Evolutionary conservation across 805 yeast genomes (phyloP).

Genomic region (Saccharomyces kudriavzevii): DNA sequence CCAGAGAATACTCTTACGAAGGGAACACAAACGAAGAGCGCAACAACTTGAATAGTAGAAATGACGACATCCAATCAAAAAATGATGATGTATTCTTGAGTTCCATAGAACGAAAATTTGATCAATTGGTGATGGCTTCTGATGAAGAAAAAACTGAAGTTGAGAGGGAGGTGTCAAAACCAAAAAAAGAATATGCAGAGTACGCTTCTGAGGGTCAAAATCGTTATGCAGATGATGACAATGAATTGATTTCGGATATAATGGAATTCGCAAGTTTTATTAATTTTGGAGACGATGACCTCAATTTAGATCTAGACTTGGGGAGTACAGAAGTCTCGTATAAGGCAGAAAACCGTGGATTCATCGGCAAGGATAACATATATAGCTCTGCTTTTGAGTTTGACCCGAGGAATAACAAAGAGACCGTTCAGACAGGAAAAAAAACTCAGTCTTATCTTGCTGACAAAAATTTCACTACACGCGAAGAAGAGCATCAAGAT

Average conservation of each 20-base stretch:
- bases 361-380: background rate
- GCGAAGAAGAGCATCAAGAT: constrained; percentile 6
- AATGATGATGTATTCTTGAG: background rate
- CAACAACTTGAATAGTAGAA: background rate
- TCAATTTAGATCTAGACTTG: constrained; percentile 27
- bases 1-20: background rate
- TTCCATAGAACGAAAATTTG: constrained; percentile 24
- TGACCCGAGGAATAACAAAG: background rate
- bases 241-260: constrained; percentile 34
- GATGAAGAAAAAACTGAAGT: constrained; percentile 8
- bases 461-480: background rate
- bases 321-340: background rate
- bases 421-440: background rate
- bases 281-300: constrained; percentile 38
- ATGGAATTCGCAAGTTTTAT: constrained; percentile 40
- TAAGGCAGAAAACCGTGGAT: background rate
- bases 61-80: background rate
- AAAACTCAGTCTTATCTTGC: background rate
- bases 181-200: background rate
- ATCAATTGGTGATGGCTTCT: constrained; percentile 17
- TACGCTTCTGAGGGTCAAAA: background rate
- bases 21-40: background rate
- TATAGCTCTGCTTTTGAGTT: background rate
- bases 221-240: constrained; percentile 16
- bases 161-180: background rate